A percentile compares a stretch with the other conserved stretches of the same genome.
Conservation (phyloP, 768 basidiomycete species). For the Tricholoma matsutake region DNA sequence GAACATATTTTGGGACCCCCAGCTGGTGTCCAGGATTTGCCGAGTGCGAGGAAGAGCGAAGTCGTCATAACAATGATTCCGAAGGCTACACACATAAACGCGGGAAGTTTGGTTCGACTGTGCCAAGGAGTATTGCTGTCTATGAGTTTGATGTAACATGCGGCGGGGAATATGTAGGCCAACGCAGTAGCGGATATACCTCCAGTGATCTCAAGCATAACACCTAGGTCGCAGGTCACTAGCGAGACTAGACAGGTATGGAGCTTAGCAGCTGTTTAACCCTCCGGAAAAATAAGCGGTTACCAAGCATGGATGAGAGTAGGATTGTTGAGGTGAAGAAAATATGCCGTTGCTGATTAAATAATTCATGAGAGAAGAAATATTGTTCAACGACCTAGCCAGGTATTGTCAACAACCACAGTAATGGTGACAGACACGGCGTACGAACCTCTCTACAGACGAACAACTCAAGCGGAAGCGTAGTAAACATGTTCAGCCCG, state of each 20-base stretch:
- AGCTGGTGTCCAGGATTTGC: constrained; percentile 74
- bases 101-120: constrained; percentile 71
- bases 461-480: constrained; percentile 92
- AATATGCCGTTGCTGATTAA: constrained; percentile 79
- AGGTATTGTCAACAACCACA: not conserved
- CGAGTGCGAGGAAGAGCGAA: constrained; percentile 72
- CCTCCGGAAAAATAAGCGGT: not conserved
- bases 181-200: constrained; percentile 90
- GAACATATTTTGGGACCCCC: constrained; percentile 72
- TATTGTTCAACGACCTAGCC: constrained; percentile 88
- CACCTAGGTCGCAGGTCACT: constrained; percentile 94
- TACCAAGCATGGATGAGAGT: constrained; percentile 78
- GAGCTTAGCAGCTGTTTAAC: constrained; percentile 4
- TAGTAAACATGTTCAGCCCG: constrained; percentile 97
- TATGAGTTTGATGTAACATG: constrained; percentile 77
- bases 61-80: constrained; percentile 75
- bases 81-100: constrained; percentile 68
- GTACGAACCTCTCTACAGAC: constrained; percentile 86
- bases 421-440: too few relatives aligned
- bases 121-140: constrained; percentile 59
- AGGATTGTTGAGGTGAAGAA: constrained; percentile 89
- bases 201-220: constrained; percentile 98
- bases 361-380: constrained; percentile 88
- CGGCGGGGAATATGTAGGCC: constrained; percentile 90
- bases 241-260: constrained; percentile 63